Base-by-base conservation (phyloP, 2,329 filamentous ascomycete species). In the Stagonosporopsis cucurbitacearum region DNA sequence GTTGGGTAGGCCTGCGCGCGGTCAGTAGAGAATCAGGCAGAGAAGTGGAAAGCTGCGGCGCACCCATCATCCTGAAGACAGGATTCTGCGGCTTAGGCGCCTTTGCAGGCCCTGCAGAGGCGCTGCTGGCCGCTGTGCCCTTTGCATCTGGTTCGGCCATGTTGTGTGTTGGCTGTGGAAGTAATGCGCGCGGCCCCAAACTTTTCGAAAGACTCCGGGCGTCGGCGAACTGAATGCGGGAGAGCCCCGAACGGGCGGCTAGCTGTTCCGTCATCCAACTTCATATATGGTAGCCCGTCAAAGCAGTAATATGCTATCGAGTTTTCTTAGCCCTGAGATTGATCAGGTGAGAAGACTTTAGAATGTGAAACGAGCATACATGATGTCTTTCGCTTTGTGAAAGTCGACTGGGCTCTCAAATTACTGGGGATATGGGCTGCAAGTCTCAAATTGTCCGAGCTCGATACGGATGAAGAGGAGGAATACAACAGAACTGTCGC, bases 1-100 rank as follows among this genome's bases (percentile, higher is more conserved):
- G 64, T 88, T 90, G 46, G 94, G 94, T 55, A 99, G 81, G 54
- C 94, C 94, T 88, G 53, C 56, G 45, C 57, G 57, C 45, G 43
- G 54, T 59, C 33, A 58, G 33, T 58, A 62, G 45, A 44, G 45
- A 28, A 54, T 7, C 26, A 33, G 45, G 46, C 19, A 50, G 47
- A 39, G 15, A 54, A 42, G 30, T 6, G 20, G 4, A 32, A 32
- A 32, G 26, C 35, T 26, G 40, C 44, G 42, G 49, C 67, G 51
- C 47, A 75, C 74, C 74, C 74, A 76, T 76, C 74, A 76, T 76
- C 51, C 66, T 69, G 65, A 71, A 75, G 19, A 73, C 67, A 17
- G 74, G 74, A 57, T 76, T 76, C 22, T 72, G 73, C 44, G 71
- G 71, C 52, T 65, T 70, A 11, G 61, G 65, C 20, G 70, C 64